Base-by-base conservation (phyloP, 2,329 filamentous ascomycete species). In the Colletotrichum sp. region DNA sequence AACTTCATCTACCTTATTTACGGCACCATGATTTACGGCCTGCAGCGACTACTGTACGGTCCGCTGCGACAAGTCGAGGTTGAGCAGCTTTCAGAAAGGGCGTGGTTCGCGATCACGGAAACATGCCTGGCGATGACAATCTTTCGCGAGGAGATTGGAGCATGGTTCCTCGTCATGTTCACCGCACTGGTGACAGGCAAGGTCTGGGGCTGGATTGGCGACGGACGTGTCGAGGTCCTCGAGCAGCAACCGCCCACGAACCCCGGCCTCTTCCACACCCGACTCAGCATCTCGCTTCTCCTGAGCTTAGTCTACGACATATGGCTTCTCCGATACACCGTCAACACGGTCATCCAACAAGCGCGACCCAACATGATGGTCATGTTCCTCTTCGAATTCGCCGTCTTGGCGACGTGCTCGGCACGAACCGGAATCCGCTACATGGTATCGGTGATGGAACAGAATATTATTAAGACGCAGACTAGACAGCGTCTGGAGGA, bases 341-440 rank as follows among this genome's bases (percentile, higher is more conserved):
- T 98, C 77, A 91, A 93, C 32, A 95, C 94, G 0, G 96, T 98
- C 36, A 92, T 98, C 66, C 93, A 94, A 74, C 93, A 98, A 82
- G 95, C 96, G 3, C 91, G 94, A n/a, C 96, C 96, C 1, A 97
- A 98, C 75, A 98, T 99, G 94, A 99, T 98, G 96, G 96, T 99
- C 78, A 98, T 99, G 96, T 99, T 99, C 82, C 92, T 98, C 8
- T 99, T 99, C 80, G 97, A 99, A 84, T 98, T 98, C 82, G 96
- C 96, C 48, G 93, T 99, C 59, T 87, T 98, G 76, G 90, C 92
- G 4, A 93, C 98, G 12, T 93, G 93, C 68, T 98, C 96, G 1
- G 88, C 92, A 68, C 96, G 96, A 64, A 98, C 96, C 0, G 90
- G 91, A 3, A 88, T 92, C 71, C 93, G 96, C 75, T 99, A 99